Evolutionary conservation across 768 basidiomycete species (phyloP).

Genomic region (Amanita brunnescens): DNA sequence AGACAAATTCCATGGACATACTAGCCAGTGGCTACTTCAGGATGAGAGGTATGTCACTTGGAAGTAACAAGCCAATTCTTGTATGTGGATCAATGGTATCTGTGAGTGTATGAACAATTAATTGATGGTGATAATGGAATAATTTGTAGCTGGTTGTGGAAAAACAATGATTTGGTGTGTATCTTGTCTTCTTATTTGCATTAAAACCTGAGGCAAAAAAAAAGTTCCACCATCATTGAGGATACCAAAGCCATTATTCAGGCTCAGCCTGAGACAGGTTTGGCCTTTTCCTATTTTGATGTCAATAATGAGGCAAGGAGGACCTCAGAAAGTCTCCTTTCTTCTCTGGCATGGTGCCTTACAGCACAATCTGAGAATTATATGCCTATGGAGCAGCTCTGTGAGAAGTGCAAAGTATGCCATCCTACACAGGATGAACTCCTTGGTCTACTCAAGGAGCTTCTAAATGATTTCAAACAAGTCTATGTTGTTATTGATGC

Average conservation of each 20-base stretch:
- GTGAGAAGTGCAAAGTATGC: not conserved
- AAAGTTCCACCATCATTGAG: conserved; percentile 1
- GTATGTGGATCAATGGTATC: not conserved
- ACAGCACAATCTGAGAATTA: not conserved
- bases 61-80: not conserved
- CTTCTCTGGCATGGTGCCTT: not conserved
- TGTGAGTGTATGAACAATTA: not conserved
- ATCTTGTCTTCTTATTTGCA: too few relatives aligned
- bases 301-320: not conserved
- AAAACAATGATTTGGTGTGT: conserved; percentile 1
- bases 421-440: not conserved
- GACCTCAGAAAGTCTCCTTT: not conserved
- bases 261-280: not conserved
- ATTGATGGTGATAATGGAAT: not conserved
- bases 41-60: not conserved
- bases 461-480: not conserved
- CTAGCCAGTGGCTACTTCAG: not conserved
- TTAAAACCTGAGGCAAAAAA: not conserved
- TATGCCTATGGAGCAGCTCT: not conserved
- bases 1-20: not conserved
- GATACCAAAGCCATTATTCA: not conserved
- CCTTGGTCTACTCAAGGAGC: not conserved
- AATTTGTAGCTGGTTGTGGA: not conserved
- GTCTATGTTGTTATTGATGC: conserved; percentile 3
- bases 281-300: conserved; percentile 3